A percentile compares a stretch with the other conserved stretches of the same genome.
Evolutionary conservation across 2,329 filamentous ascomycete species (phyloP).

Genomic region (Pseudophaeomoniella oleicola): DNA sequence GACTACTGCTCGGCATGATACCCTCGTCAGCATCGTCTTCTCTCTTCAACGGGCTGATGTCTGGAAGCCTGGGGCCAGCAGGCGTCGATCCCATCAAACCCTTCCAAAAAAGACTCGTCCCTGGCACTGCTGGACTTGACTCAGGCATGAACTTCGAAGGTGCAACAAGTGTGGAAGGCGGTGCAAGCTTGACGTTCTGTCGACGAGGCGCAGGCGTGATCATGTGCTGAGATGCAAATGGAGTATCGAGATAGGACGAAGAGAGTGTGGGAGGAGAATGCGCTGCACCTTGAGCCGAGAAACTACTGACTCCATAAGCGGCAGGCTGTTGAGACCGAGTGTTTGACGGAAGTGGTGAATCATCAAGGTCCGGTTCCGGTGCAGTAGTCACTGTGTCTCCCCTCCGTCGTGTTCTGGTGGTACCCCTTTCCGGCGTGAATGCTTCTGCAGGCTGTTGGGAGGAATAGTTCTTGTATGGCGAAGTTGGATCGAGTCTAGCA

Average conservation of each 20-base stretch:
- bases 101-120: constrained; percentile 29
- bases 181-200: constrained; percentile 31
- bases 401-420: constrained; percentile 17
- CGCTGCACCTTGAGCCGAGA: constrained; percentile 23
- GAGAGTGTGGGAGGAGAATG: constrained; percentile 32
- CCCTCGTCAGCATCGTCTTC: constrained; percentile 18
- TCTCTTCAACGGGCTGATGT: constrained; percentile 33
- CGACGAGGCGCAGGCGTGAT: constrained; percentile 33
- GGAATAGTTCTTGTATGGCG: constrained; percentile 20
- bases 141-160: constrained; percentile 35
- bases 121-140: constrained; percentile 27
- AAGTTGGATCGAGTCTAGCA: constrained; percentile 20
- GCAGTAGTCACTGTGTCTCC: constrained; percentile 17
- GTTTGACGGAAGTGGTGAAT: constrained; percentile 23
- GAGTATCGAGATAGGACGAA: constrained; percentile 33
- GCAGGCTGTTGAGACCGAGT: constrained; percentile 7
- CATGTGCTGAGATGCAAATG: constrained; percentile 23
- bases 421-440: constrained; percentile 32
- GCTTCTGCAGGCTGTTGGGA: constrained; percentile 22
- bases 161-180: constrained; percentile 32
- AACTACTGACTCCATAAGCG: constrained; percentile 19
- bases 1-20: constrained; percentile 29
- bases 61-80: constrained; percentile 18
- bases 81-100: constrained; percentile 30
- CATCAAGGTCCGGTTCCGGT: constrained; percentile 23